A percentile compares a stretch with the other conserved stretches of the same genome.
phyloP scores from a whole-genome alignment of 2,329 filamentous ascomycete genomes.

The Paecilomyces fulvus region DNA sequence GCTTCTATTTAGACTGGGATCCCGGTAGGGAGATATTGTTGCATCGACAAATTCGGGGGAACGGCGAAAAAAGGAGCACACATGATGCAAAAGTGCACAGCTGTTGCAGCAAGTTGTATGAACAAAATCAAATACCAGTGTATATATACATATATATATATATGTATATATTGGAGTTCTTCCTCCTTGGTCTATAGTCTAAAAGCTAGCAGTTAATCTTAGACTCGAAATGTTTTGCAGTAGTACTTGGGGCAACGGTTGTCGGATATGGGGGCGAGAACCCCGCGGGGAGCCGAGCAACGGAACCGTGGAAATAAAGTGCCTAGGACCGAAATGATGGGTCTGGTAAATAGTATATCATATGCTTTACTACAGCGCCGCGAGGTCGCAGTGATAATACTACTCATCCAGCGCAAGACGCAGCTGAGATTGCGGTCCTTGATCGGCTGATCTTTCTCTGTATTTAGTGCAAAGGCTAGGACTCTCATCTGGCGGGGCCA shows the following conservation, averaged over 20 bases:
- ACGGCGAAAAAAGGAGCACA: not conserved
- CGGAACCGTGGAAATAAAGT: conserved; percentile 6
- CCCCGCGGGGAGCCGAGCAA: conserved; percentile 5
- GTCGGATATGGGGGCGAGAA: not conserved
- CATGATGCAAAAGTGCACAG: not conserved
- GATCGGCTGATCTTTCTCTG: not conserved
- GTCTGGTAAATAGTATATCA: not conserved
- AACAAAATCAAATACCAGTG: not conserved
- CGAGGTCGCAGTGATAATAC: not conserved
- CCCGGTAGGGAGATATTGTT: not conserved
- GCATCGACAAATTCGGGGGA: not conserved
- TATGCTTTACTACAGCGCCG: not conserved
- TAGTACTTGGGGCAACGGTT: not conserved
- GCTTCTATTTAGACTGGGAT: not conserved
- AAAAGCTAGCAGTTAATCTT: not conserved
- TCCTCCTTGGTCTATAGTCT: not conserved
- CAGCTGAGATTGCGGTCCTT: not conserved
- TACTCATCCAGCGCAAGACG: not conserved
- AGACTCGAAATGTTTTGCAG: not conserved
- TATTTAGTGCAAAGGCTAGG: not conserved
- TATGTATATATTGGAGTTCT: not conserved
- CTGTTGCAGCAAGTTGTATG: not conserved
- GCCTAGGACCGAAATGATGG: not conserved
- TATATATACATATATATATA: not conserved
- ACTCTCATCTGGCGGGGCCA: conserved; percentile 15